Percentiles rank a stretch among this genome's conserved stretches.
Evolutionary conservation across 768 basidiomycete genomes (phyloP).

Genomic region (Phaeotremella skinneri): DNA sequence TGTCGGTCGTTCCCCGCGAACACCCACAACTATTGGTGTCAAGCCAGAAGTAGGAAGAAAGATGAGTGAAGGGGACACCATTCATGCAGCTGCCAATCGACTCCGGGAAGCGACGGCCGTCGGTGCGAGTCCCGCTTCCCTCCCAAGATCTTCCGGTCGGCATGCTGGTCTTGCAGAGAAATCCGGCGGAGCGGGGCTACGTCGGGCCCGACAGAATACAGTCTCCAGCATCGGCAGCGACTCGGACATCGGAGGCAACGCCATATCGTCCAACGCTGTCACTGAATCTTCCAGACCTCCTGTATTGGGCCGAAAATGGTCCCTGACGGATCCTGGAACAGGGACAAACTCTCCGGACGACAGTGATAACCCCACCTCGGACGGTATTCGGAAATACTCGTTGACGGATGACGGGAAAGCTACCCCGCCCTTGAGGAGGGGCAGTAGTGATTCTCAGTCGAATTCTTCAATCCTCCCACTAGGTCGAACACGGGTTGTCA

Average conservation of each 20-base stretch:
- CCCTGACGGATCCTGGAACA: constrained; percentile 1
- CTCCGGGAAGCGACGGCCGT: constrained; percentile 4
- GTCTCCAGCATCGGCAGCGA: constrained; percentile 7
- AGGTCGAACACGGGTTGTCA: neutral
- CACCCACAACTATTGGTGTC: neutral
- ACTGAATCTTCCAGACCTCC: neutral
- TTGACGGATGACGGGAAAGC: neutral
- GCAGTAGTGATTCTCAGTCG: constrained; percentile 1
- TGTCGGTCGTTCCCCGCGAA: neutral
- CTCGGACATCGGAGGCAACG: neutral
- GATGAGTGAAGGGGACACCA: neutral
- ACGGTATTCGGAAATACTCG: neutral
- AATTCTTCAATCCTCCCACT: constrained; percentile 1
- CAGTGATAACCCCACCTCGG: neutral
- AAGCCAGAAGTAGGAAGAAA: neutral
- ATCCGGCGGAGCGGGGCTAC: neutral
- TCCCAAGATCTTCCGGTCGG: neutral
- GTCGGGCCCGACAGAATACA: neutral
- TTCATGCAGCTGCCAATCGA: constrained; percentile 6
- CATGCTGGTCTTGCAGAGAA: neutral
- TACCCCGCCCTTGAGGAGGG: neutral
- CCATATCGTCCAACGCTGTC: neutral
- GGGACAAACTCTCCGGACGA: constrained; percentile 1
- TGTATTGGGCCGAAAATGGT: neutral
- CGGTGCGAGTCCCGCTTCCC: neutral